Evolutionary conservation across 139 green algal genomes (phyloP), one percentile per base, ranked within the genome.

Genomic region (Chlamydomonas schloesseri): DNA sequence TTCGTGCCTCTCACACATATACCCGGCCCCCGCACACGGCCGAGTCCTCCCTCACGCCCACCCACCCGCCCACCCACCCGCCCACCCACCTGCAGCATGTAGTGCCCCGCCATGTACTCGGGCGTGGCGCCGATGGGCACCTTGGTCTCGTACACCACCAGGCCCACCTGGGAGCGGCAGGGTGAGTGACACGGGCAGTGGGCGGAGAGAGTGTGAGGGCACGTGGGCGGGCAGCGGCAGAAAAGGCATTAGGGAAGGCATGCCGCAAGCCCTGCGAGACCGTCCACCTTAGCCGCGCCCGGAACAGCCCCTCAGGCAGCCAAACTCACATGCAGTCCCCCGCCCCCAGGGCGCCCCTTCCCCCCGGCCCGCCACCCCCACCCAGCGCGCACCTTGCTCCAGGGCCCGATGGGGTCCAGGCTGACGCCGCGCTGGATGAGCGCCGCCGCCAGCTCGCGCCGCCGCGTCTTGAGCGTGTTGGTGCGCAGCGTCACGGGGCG

Each of bases 101-200:
- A 99, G 90, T 99, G 97, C 0, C 98, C 98, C 11, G 98, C 98
- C 97, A 99, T 99, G 95, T 99, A 99, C 94, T 99, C 98, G 6
- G 98, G 98, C 2, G 98, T 99, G n/a, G 98, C 98, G 1, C 98
- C 98, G 50, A 99, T 95, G 10, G 98, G 98, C 70, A 99, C 98
- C 82, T 95, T 95, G 75, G 87, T 95, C 64, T 99, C 98, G 81
- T 99, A 99, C 84, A 99, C 97, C 62, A 99, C 97, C 82, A 99
- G 87, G 26, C 97, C 88, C 10, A 90, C 88, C 88, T 91, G 88
- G 37, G n/a, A n/a, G 29, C 2, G 29, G 62, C 17, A 14, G 62
- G 28, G 62, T 6, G 60, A n/a, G 60, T 6, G 60, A 68, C 18
- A 17, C 18, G 60, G 60, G 23, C 21, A 17, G 23, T 50, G 42